Evolutionary conservation across 2,329 filamentous ascomycete genomes (phyloP), one percentile per base, ranked within the genome.

Genomic region (Magnaporthiopsis rhizophila): DNA sequence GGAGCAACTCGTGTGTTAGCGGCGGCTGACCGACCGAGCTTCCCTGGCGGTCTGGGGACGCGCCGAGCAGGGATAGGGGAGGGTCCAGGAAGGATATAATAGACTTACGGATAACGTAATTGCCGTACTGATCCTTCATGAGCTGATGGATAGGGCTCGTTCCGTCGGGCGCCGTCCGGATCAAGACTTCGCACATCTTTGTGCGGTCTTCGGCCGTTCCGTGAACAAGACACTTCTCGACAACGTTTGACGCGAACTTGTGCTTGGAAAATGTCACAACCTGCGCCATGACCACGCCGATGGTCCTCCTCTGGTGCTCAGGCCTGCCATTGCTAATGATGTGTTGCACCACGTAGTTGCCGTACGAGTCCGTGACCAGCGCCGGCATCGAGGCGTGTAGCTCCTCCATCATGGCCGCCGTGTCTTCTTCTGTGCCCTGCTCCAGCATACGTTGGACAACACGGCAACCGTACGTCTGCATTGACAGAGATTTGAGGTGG

Each of bases 211-310:
- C 80, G 26, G 84, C 79, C 0, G 86, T 86, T 26, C 91, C 91
- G 69, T 83, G 85, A 64, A 89, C 81, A 66, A 98, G 89, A 73
- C 92, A 96, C 76, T 92, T 94, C 76, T 99, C 95, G 0, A 99
- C 94, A 3, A 99, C 94, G 70, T 99, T 98, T 72, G 93, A 97
- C 0, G 95, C 94, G 72, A 91, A 96, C 74, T 99, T 99, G 79
- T 98, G 92, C 79, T 92, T 97, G 32, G 92, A 97, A 70, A 92
- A 88, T 1, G 79, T 78, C 56, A 97, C 76, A 2, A 97, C 79
- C 65, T 92, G 85, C 15, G 81, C 80, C 68, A 88, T 87, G 68
- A 98, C 89, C 60, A 92, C 80, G 32, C 82, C 77, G 64, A 97
- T 89, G 71, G 97, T 89, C 69, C 82, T 86, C 18, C 82, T 81